Percentiles rank a stretch among this genome's conserved stretches.
These are phyloP conservation scores for Xerocomellus amylosporus DNA, from an alignment of 768 basidiomycete genomes.

Conservation along the genomic window DNA sequence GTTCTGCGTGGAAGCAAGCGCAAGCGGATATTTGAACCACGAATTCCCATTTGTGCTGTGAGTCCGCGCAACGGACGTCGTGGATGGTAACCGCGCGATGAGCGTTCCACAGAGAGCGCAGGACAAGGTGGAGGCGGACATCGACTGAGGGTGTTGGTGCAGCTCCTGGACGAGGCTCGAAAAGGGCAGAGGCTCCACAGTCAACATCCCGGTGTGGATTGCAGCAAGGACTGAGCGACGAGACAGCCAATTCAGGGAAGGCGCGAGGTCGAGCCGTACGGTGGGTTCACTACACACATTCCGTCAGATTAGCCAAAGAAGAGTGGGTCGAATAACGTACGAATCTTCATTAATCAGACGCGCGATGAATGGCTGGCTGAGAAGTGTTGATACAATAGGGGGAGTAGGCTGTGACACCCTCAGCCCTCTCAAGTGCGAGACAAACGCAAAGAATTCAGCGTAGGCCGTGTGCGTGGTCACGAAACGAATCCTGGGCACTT, in stretches of 20 bases:
- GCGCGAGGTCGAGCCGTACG: slow-evolving; percentile 88
- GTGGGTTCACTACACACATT: slow-evolving; percentile 69
- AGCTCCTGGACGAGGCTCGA: slow-evolving; percentile 55
- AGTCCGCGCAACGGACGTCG: slow-evolving; percentile 28
- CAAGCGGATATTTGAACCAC: slow-evolving; percentile 55
- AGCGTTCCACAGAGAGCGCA: slow-evolving; percentile 78
- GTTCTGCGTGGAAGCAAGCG: slow-evolving; percentile 32
- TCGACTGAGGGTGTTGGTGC: slow-evolving; percentile 44
- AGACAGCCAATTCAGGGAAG: slow-evolving; percentile 92
- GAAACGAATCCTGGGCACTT: slow-evolving; percentile 41
- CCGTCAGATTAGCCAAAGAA: slow-evolving; percentile 9
- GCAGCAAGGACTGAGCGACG: slow-evolving; percentile 80
- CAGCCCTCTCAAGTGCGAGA: slow-evolving; percentile 70
- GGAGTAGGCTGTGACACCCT: slow-evolving; percentile 56
- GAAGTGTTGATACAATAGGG: slow-evolving; percentile 70
- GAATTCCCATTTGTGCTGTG: slow-evolving; percentile 50
- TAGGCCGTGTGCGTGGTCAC: slow-evolving; percentile 73
- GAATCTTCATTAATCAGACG: slow-evolving; percentile 80
- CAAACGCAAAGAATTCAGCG: slow-evolving; percentile 74
- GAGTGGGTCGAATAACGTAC: slow-evolving; percentile 48
- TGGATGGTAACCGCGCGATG: slow-evolving; percentile 46
- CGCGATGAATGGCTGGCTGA: slow-evolving; percentile 74
- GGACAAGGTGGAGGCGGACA: slow-evolving; percentile 45
- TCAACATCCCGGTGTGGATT: slow-evolving; percentile 83
- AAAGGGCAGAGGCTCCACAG: slow-evolving; percentile 81